phyloP scores from a whole-genome alignment of 768 basidiomycete genomes.

The Wakefieldia striispora region DNA sequence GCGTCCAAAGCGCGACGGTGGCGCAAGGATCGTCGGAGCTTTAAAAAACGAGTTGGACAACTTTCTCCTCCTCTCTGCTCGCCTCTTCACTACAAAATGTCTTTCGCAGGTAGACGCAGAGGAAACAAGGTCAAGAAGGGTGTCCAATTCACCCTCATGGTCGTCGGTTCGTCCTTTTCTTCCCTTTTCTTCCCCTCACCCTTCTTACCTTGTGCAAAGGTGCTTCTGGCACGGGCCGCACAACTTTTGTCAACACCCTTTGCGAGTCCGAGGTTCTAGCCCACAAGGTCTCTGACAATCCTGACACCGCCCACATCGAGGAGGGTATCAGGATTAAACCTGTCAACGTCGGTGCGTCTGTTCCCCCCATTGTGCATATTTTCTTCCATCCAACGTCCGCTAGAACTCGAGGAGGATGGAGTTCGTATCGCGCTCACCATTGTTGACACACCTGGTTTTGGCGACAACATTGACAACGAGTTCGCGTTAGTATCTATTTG shows the following conservation, averaged over 20 bases:
- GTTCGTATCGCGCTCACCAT: conserved; percentile 97
- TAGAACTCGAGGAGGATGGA: conserved; percentile 98
- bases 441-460: conserved; percentile 98
- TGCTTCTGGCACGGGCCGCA: conserved; percentile 95
- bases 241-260: conserved; percentile 99
- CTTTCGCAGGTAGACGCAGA: conserved; percentile 81
- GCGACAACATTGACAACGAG: conserved; percentile 98
- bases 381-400: not conserved
- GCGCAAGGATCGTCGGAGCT: conserved; percentile 32
- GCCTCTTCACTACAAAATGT: conserved; percentile 50
- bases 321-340: conserved; percentile 95
- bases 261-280: conserved; percentile 91
- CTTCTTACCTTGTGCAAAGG: conserved; percentile 47
- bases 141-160: conserved; percentile 97
- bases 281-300: conserved; percentile 83
- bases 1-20: conserved; percentile 25
- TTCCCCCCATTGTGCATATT: not conserved
- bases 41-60: conserved; percentile 32
- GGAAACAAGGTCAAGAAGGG: conserved; percentile 99
- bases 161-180: conserved; percentile 71
- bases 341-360: conserved; percentile 73
- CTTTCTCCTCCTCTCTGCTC: conserved; percentile 33
- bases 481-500: conserved; percentile 69
- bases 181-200: not conserved
- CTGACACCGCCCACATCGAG: conserved; percentile 90